These are phyloP conservation scores for Herpotrichia juniperi DNA, from an alignment of 2,329 filamentous ascomycete species.

Conservation along the genomic window DNA sequence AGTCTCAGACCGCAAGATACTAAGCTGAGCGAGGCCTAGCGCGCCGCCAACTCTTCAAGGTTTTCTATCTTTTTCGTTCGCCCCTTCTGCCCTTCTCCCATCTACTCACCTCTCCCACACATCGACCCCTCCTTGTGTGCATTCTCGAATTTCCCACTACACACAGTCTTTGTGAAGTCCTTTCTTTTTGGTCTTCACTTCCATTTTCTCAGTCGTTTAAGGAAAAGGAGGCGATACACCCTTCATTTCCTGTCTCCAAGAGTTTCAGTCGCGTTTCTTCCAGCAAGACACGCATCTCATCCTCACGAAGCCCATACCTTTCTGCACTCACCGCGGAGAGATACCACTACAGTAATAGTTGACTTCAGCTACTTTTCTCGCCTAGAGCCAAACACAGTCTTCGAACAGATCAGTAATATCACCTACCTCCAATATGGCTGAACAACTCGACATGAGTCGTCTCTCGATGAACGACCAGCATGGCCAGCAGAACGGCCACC, in stretches of 20 bases:
- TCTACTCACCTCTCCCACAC: conserved; percentile 29
- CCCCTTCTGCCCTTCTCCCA: conserved; percentile 24
- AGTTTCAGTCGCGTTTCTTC: conserved; percentile 50
- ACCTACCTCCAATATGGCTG: conserved; percentile 42
- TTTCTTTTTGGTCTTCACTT: conserved; percentile 49
- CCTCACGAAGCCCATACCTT: conserved; percentile 32
- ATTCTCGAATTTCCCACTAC: conserved; percentile 30
- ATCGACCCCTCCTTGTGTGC: conserved; percentile 39
- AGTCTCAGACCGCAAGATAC: too few relatives aligned
- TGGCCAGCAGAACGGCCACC: conserved; percentile 57
- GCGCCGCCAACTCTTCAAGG: conserved; percentile 7
- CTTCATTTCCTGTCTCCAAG: conserved; percentile 45
- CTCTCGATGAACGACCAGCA: conserved; percentile 73
- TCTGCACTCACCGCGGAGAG: conserved; percentile 38
- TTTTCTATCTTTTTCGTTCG: conserved; percentile 6
- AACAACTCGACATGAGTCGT: conserved; percentile 79
- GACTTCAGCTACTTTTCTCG: conserved; percentile 10
- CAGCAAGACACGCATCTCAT: conserved; percentile 41
- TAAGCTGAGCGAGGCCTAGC: conserved; percentile 21
- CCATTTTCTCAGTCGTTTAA: conserved; percentile 47
- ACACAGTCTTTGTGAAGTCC: conserved; percentile 45
- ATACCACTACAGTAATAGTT: conserved; percentile 25
- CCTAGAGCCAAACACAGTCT: conserved; percentile 3
- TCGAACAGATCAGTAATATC: conserved; percentile 12
- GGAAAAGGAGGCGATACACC: conserved; percentile 42